Conservation (phyloP, 371 early-diverging fungal species). For the Amoeboaphelidium protococcarum region DNA sequence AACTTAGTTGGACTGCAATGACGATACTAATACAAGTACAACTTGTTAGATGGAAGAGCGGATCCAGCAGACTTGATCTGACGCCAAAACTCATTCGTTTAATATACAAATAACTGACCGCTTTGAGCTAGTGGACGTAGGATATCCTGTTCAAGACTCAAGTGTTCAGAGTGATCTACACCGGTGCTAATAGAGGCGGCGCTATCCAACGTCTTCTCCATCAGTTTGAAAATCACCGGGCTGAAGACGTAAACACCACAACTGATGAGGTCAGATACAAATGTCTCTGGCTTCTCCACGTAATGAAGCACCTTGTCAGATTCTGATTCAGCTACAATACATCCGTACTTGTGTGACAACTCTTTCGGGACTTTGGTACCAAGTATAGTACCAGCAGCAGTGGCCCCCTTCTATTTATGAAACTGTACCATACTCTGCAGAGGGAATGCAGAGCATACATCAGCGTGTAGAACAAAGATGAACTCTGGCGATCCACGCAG, state of each 20-base stretch:
- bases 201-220: slow-evolving; percentile 30
- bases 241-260: slow-evolving; percentile 81
- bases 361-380: slow-evolving; percentile 42
- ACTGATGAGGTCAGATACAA: slow-evolving; percentile 70
- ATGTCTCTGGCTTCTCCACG: slow-evolving; percentile 80
- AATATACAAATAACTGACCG: slow-evolving; percentile 43
- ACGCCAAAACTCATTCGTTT: slow-evolving; percentile 54
- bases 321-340: slow-evolving; percentile 57
- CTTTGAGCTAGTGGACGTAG: slow-evolving; percentile 51
- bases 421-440: slow-evolving; percentile 49
- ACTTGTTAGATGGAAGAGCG: slow-evolving; percentile 71
- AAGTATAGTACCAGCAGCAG: slow-evolving; percentile 62
- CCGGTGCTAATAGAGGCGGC: slow-evolving; percentile 20
- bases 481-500: slow-evolving; percentile 59
- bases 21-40: slow-evolving; percentile 50
- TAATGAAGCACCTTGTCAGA: slow-evolving; percentile 74
- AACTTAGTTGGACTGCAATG: slow-evolving; percentile 30
- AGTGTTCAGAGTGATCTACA: slow-evolving; percentile 25
- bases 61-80: slow-evolving; percentile 85
- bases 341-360: slow-evolving; percentile 60
- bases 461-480: slow-evolving; percentile 83
- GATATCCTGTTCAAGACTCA: slow-evolving; percentile 74
- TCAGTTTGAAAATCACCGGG: slow-evolving; percentile 48
- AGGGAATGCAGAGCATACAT: slow-evolving; percentile 82
- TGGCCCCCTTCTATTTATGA: slow-evolving; percentile 41